phyloP scores from a whole-genome alignment of 2,329 filamentous ascomycete genomes.

The Cladosporium sp. region DNA sequence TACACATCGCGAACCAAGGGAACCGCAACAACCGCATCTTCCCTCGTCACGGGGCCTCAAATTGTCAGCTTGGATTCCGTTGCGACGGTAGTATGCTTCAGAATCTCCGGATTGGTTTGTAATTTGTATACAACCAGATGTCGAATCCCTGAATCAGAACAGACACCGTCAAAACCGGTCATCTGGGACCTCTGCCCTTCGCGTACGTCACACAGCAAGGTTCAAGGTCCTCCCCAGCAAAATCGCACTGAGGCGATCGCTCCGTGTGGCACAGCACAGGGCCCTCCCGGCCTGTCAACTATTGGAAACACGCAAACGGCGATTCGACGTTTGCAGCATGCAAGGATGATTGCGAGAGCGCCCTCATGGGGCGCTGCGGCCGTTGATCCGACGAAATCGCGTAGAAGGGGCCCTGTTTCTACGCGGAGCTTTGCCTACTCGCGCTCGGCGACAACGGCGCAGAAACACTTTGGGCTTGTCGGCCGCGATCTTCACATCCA shows the following conservation, averaged over 20 bases:
- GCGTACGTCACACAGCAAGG: constrained; percentile 9
- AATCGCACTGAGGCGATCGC: not conserved
- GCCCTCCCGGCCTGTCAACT: constrained; percentile 11
- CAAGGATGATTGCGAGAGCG: not conserved
- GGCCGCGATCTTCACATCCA: not conserved
- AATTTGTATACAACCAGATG: not conserved
- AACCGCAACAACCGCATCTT: not conserved
- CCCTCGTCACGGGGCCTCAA: not conserved
- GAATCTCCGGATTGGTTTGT: not conserved
- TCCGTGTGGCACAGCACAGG: constrained; percentile 1
- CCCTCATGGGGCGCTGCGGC: not conserved
- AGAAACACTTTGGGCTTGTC: not conserved
- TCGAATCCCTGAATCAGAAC: not conserved
- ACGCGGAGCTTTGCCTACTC: not conserved
- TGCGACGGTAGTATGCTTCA: not conserved
- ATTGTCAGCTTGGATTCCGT: not conserved
- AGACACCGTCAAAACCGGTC: not conserved
- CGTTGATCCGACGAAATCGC: not conserved
- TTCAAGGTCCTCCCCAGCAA: not conserved
- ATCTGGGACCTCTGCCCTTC: not conserved
- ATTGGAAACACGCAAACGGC: constrained; percentile 1
- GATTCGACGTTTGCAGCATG: not conserved
- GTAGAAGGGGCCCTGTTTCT: not conserved
- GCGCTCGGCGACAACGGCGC: not conserved
- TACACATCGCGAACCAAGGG: not conserved